Evolutionary conservation across 495 filamentous ascomycete species (phyloP), one percentile per base, ranked within the genome.

Genomic region (Neurospora tetrasperma): DNA sequence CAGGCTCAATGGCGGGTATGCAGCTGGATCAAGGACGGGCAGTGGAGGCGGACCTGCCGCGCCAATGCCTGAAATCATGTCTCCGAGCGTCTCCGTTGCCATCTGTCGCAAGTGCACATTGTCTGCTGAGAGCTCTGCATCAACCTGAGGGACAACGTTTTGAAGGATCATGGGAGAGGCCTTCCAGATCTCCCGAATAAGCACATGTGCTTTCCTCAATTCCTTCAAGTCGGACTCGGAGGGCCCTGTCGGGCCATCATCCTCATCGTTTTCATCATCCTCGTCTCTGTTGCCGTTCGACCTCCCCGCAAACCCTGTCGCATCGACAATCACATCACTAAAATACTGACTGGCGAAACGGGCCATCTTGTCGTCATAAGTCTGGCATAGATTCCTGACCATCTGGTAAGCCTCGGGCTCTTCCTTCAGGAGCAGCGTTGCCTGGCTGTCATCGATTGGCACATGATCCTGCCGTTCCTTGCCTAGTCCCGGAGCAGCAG

Each of bases 311-410:
- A 83, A 85, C 3, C 89, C 86, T 1, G 95, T 93, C 14, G 92
- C 90, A 76, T 97, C 93, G 66, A 97, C 88, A 71, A 99, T 95
- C 31, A 98, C 93, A 73, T 97, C 93, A 80, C 94, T 96, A 82
- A 99, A 99, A 79, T 98, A 99, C 78, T 96, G 94, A 75, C 93
- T 94, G 71, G 98, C 90, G 76, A 94, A 91, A 69, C 94, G 90
- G 1, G 93, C 90, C 95, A 99, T 98, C 79, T 94, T 93, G 73
- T 97, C 96, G 3, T 92, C 89, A 72, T 90, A 95, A n/a, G 86
- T 84, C 76, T 95, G 96, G 81, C 96, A 99, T 40, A 99, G 90
- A 7, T 90, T 90, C 80, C 94, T 96, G 40, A 96, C 94, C 93
- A 98, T 97, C 75, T 93, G 93, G 79, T 99, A 98, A 1, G 96